Evolutionary conservation across 1,284 basidiomycete genomes (phyloP), one percentile per base, ranked within the genome.

Genomic region (Phylloporus gajari): DNA sequence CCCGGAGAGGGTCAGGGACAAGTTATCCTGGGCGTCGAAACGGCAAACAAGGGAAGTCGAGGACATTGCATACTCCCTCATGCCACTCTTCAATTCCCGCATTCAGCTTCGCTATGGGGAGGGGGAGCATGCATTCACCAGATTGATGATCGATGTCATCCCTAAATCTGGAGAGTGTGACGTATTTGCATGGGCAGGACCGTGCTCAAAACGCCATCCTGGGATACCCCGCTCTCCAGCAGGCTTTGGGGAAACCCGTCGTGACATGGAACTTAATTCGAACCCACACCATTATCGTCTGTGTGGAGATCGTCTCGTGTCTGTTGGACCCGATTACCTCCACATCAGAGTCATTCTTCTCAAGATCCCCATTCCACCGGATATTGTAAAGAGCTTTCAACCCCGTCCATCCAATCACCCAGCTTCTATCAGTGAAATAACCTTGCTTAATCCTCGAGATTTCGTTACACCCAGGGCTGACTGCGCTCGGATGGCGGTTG

Each of bases 181-280:
- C 15, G 61, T 63, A 64, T 77, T 77, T n/a, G 70, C 76, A 25
- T 79, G 76, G 76, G 76, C 76, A 23, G 76, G 76, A 2, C 68
- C 68, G 5, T 67, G 56, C 46, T 72, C 77, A 21, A n/a, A 9
- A 4, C 5, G 62, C 32, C 68, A 76, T 46, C 64, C 65, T 30
- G 75, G 61, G 27, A 46, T 78, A 65, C 76, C 78, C 9, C 63
- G 62, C 40, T 77, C 78, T 40, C 74, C 76, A 3, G 56, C 53
- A 6, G 72, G 76, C n/a, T 77, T 72, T 63, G 67, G 67, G 23
- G 6, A 62, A 35, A 40, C 69, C 23, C 60, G 68, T 32, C 19
- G 46, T 12, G 58, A 73, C 5, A 27, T 15, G 30, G 19, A 19
- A n/a, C 70, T 78, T 35, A 44, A 73, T 25, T 13, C 56, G 7